Evolutionary conservation across 2,329 filamentous ascomycete species (phyloP).

Genomic region (Hypoxylon sp.): DNA sequence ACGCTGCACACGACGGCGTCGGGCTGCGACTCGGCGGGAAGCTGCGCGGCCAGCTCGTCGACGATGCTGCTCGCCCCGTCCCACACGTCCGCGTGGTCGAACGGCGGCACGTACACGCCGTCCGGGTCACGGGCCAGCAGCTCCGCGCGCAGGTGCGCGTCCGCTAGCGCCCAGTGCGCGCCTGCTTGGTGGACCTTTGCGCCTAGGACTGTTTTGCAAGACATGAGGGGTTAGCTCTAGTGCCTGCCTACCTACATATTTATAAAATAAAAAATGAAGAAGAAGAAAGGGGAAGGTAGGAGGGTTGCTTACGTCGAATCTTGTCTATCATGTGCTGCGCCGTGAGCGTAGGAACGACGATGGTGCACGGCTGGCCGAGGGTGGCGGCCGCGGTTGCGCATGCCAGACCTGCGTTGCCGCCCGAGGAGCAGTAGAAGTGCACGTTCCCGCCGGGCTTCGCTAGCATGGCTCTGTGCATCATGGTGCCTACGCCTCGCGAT

Average conservation of each 20-base stretch:
- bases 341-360: conserved; percentile 75
- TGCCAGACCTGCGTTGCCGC: conserved; percentile 86
- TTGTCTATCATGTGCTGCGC: conserved; percentile 76
- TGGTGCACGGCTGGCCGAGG: conserved; percentile 72
- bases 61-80: conserved; percentile 69
- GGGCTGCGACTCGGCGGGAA: conserved; percentile 52
- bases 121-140: conserved; percentile 61
- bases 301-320: conserved; percentile 57
- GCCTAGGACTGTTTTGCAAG: conserved; percentile 67
- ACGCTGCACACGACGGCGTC: conserved; percentile 80
- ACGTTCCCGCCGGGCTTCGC: conserved; percentile 48
- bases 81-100: conserved; percentile 75
- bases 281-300: no score
- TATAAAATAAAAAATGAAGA: no score
- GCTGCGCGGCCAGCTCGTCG: conserved; percentile 54
- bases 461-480: conserved; percentile 60
- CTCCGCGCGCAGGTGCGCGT: conserved; percentile 68
- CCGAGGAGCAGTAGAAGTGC: conserved; percentile 83
- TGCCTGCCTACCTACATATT: no score
- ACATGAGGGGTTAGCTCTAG: no score
- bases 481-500: conserved; percentile 77
- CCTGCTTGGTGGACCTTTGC: conserved; percentile 75
- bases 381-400: conserved; percentile 76
- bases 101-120: conserved; percentile 71
- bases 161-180: conserved; percentile 73